phyloP scores from a whole-genome alignment of 805 yeast genomes.

The Cyberlindnera saturnus region DNA sequence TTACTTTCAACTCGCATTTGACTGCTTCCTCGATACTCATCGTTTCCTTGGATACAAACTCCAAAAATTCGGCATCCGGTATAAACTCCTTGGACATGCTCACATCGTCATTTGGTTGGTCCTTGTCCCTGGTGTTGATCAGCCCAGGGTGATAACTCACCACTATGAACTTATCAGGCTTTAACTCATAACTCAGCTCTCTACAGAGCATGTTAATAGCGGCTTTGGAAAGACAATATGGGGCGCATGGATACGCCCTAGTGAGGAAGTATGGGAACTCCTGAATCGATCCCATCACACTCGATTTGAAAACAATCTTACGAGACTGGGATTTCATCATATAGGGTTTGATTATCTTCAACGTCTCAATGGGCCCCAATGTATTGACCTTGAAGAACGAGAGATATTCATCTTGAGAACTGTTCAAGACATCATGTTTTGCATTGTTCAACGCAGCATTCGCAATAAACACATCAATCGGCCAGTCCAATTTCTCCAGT shows the following conservation, averaged over 20 bases:
- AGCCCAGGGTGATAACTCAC: slow-evolving; percentile 26
- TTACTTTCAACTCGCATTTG: slow-evolving; percentile 12
- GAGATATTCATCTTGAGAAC: slow-evolving; percentile 16
- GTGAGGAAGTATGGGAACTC: slow-evolving; percentile 12
- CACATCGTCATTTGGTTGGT: slow-evolving; percentile 13
- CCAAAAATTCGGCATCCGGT: slow-evolving; percentile 10
- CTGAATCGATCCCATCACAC: slow-evolving; percentile 24
- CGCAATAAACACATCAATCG: slow-evolving; percentile 30
- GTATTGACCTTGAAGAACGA: slow-evolving; percentile 24
- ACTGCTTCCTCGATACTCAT: slow-evolving; percentile 13
- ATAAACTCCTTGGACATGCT: slow-evolving; percentile 8
- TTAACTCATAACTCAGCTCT: slow-evolving; percentile 23
- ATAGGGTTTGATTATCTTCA: slow-evolving; percentile 26
- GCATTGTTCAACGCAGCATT: slow-evolving; percentile 29
- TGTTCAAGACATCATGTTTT: slow-evolving; percentile 12
- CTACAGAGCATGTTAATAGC: slow-evolving; percentile 27
- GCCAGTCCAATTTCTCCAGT: slow-evolving; percentile 14
- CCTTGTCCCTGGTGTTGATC: slow-evolving; percentile 12
- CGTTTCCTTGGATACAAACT: slow-evolving; percentile 6
- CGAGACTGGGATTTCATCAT: slow-evolving; percentile 21
- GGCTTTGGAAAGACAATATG: slow-evolving; percentile 33
- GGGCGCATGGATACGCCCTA: slow-evolving; percentile 19
- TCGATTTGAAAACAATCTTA: slow-evolving; percentile 27
- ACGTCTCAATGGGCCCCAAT: slow-evolving; percentile 28
- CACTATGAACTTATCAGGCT: slow-evolving; percentile 23